Percentiles rank a stretch among this genome's conserved stretches.
Evolutionary conservation across 805 yeast genomes (phyloP).

Genomic region (Lipomyces oligophaga): DNA sequence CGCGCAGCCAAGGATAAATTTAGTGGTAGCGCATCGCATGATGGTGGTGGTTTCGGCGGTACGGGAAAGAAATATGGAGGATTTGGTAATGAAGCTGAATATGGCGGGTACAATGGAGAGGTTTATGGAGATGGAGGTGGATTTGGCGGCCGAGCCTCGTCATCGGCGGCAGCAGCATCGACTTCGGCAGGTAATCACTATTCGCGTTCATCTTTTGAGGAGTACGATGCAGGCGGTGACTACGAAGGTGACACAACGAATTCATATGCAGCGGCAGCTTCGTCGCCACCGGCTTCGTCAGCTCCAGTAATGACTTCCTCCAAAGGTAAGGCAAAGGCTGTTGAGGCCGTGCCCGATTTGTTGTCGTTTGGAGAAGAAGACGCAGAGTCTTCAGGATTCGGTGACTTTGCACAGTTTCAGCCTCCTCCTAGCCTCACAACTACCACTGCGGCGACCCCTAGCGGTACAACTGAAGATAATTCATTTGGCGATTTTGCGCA

Average conservation of each 20-base stretch:
- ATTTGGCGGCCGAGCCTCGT: slow-evolving; percentile 19
- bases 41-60: slow-evolving; percentile 36
- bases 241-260: slow-evolving; percentile 37
- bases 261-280: slow-evolving; percentile 37
- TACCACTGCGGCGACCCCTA: slow-evolving; percentile 14
- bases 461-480: slow-evolving; percentile 11
- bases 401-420: slow-evolving; percentile 57
- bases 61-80: slow-evolving; percentile 38
- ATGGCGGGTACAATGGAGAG: slow-evolving; percentile 38
- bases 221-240: slow-evolving; percentile 28
- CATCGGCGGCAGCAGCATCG: background rate
- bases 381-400: slow-evolving; percentile 29
- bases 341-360: too few relatives aligned
- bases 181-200: background rate
- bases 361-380: slow-evolving; percentile 31
- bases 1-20: slow-evolving; percentile 78
- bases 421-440: slow-evolving; percentile 39
- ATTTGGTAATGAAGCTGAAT: slow-evolving; percentile 37
- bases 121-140: slow-evolving; percentile 45
- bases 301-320: slow-evolving; percentile 33
- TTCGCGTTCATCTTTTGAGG: slow-evolving; percentile 29
- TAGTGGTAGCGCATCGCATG: slow-evolving; percentile 59
- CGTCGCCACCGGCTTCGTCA: slow-evolving; percentile 1
- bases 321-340: slow-evolving; percentile 9
- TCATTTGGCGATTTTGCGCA: slow-evolving; percentile 20